Conservation (phyloP, 371 early-diverging fungal species). For the Batkoa obscura region DNA sequence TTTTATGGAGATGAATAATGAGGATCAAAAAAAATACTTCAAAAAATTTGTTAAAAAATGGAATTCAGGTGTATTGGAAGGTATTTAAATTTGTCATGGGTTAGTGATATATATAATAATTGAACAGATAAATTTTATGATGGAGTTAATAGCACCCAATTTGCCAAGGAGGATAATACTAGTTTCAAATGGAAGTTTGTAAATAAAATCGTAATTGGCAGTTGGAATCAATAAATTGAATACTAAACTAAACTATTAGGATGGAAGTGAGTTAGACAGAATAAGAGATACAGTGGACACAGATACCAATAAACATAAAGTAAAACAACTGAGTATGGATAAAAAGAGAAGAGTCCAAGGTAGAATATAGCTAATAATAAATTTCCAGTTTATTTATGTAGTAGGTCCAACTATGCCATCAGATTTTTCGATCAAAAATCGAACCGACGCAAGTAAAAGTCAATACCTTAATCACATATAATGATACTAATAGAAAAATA, state of each 20-base stretch:
- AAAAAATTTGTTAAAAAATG: slow-evolving; percentile 55
- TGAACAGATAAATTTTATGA: slow-evolving; percentile 40
- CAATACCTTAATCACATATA: no score
- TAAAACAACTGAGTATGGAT: no score
- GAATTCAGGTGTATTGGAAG: slow-evolving; percentile 46
- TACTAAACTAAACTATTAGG: slow-evolving; percentile 4
- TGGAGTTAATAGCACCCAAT: slow-evolving; percentile 39
- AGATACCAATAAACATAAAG: slow-evolving; percentile 18
- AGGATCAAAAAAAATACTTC: slow-evolving; percentile 49
- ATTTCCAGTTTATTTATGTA: slow-evolving; percentile 1
- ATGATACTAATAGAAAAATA: no score
- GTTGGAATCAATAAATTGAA: not conserved
- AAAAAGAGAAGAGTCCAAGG: no score
- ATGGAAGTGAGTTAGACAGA: slow-evolving; percentile 30
- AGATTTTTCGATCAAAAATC: no score
- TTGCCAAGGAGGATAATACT: slow-evolving; percentile 36
- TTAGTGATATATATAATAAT: not conserved
- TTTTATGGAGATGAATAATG: slow-evolving; percentile 47
- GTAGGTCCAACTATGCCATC: slow-evolving; percentile 12
- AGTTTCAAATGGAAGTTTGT: slow-evolving; percentile 62
- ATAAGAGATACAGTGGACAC: slow-evolving; percentile 39
- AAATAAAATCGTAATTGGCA: slow-evolving; percentile 19
- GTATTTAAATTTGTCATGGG: slow-evolving; percentile 14
- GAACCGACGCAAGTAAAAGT: no score
- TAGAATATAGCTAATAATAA: no score